These are phyloP conservation scores for Candida boleticola DNA, from an alignment of 805 yeast species.

Conservation along the genomic window DNA sequence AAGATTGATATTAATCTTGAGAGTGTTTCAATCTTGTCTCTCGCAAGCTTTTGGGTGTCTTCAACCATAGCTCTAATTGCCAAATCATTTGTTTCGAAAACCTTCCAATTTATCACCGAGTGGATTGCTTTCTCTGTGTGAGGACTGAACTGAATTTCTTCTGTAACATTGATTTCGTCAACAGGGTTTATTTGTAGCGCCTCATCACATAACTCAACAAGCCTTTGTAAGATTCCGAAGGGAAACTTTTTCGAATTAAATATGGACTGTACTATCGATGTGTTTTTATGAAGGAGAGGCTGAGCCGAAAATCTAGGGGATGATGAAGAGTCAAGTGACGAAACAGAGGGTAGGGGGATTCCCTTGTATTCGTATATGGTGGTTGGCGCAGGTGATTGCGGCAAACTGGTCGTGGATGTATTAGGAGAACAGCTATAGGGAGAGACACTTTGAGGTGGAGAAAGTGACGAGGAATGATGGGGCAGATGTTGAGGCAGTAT, in stretches of 20 bases:
- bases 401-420: constrained; percentile 17
- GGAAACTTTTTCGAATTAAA: constrained; percentile 54
- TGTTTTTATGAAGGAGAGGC: constrained; percentile 13
- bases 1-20: constrained; percentile 70
- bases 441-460: constrained; percentile 10
- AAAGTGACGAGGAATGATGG: constrained; percentile 16
- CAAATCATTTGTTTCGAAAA: constrained; percentile 58
- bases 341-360: constrained; percentile 41
- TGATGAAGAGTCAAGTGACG: constrained; percentile 6
- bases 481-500: constrained; percentile 23
- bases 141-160: constrained; percentile 49
- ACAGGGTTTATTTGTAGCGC: constrained; percentile 69
- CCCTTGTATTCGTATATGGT: constrained; percentile 55
- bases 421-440: constrained; percentile 6
- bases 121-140: constrained; percentile 57
- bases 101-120: constrained; percentile 39
- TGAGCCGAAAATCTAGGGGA: constrained; percentile 20
- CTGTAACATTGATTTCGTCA: constrained; percentile 47
- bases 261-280: constrained; percentile 27
- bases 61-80: constrained; percentile 60
- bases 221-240: constrained; percentile 53
- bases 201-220: constrained; percentile 68
- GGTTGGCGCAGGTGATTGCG: constrained; percentile 13
- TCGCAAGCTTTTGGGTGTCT: constrained; percentile 63
- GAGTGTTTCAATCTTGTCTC: constrained; percentile 66